These are phyloP conservation scores for Mycosphaerella sp. DNA, from an alignment of 2,329 filamentous ascomycete genomes.

Conservation along the genomic window DNA sequence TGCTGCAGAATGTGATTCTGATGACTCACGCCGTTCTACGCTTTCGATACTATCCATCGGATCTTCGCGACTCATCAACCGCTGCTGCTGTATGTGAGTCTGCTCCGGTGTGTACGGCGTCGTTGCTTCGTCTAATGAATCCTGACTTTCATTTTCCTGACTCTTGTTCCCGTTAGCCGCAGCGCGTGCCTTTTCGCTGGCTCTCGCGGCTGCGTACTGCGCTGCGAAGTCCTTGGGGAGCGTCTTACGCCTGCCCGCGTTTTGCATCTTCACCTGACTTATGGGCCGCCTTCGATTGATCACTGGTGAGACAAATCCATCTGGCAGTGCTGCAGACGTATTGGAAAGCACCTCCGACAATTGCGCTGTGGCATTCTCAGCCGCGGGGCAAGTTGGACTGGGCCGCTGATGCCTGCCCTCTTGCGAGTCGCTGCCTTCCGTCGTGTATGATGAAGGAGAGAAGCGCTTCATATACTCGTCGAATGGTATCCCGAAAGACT, in stretches of 20 bases:
- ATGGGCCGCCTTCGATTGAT: slow-evolving; percentile 21
- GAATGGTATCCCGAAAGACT: slow-evolving; percentile 5
- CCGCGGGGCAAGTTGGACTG: background rate
- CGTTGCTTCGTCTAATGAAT: background rate
- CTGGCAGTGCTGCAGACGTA: slow-evolving; percentile 18
- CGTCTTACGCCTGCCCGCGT: slow-evolving; percentile 24
- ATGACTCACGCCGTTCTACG: background rate
- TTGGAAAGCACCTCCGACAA: background rate
- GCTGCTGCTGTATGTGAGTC: slow-evolving; percentile 2
- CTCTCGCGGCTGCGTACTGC: background rate
- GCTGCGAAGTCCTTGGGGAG: slow-evolving; percentile 28
- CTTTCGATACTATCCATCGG: background rate
- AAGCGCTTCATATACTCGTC: slow-evolving; percentile 5
- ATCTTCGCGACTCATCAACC: background rate
- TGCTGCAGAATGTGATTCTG: background rate
- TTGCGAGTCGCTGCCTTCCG: background rate
- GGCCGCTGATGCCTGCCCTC: background rate
- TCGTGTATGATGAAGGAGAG: background rate
- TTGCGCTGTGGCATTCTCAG: background rate
- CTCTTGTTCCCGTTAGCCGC: background rate
- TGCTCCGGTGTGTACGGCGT: slow-evolving; percentile 1
- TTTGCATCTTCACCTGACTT: slow-evolving; percentile 16
- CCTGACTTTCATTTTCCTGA: background rate
- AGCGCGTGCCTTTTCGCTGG: background rate
- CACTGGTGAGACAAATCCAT: slow-evolving; percentile 31